Evolutionary conservation across 2,329 filamentous ascomycete genomes (phyloP), one percentile per base, ranked within the genome.

Genomic region (Trematosphaeria pertusa): DNA sequence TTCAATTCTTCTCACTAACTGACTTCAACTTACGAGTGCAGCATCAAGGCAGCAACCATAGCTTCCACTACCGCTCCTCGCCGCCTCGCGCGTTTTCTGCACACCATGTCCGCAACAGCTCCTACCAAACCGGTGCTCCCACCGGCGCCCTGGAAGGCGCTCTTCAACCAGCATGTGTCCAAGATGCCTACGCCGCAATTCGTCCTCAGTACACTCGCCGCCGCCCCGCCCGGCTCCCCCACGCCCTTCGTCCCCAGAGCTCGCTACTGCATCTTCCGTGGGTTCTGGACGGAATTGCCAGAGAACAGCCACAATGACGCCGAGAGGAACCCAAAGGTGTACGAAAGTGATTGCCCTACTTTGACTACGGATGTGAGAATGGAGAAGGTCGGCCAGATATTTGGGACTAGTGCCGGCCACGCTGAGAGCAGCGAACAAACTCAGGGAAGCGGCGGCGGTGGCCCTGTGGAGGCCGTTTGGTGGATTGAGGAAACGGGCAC

Each of bases 281-380:
- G 91, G 58, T 86, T 96, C 74, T 96, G 89, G 84, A 86, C 85
- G 0, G 80, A 81, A 44, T 77, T 96, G 1, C 86, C 87, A 3
- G 78, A 78, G 41, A 89, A 92, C 72, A 81, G 84, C 33, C 84
- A 86, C 70, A 93, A 94, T 71, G 75, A 83, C 24, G 87, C 89
- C 3, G 79, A 84, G 53, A 78, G 79, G 52, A 97, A 97, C 70
- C 86, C 88, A 4, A 58, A 74, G 5, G 73, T 83, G 1, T 96
- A 83, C 66, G 86, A 88, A 62, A 90, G 84, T 59, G 91, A 97
- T 56, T 76, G 93, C 59, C 82, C 88, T 3, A 87, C 88, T 1
- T 87, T 97, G 64, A 96, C 93, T 1, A 96, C 91, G 0, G 94
- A 97, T 70, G 84, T 83, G 7, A 84, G 93, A 35, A 96, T 95